Evolutionary conservation across 1,139 yeast genomes (phyloP), one percentile per base, ranked within the genome.

Genomic region (Kluyveromyces sp.): DNA sequence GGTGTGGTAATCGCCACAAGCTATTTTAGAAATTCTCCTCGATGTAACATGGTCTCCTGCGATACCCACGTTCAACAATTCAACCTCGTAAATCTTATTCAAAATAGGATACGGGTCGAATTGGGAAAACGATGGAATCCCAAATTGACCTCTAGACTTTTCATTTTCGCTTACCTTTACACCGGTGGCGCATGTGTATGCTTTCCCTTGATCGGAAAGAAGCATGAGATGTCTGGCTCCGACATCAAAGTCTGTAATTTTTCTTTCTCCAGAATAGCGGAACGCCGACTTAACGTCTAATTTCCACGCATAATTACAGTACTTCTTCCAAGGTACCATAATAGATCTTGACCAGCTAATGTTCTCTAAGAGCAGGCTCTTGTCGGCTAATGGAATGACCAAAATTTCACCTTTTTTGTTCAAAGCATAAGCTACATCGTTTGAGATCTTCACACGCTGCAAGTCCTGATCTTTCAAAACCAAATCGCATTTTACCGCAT

Each of bases 71-170:
- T 61, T 61, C 25, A 62, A 41, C 9, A 61, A 50, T 41, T 60
- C 62, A 32, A 58, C 50, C 38, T 57, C 62, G 34, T 50, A 52
- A 1, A 57, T 42, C 36, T 54, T 39, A 40, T 58, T 53, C 7
- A 45, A 32, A 8, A 48, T 36, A 1, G 63, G 61, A n/a, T 50
- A 46, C 4, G 46, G 41, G 34, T 57, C 78, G 53, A 77, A 79
- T 46, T 86, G 89, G 0, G 95, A 79, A 52, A 70, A 75, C 12
- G 68, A 63, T 0, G 95, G 94, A 17, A 85, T 62, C 12, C 97
- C 97, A 63, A 74, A 85, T 64, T 89, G 97, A 4, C 96, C 97
- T 52, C 58, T 58, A 33, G 82, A 73, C 64, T 75, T 62, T 12
- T 57, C 42, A 42, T 66, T 51, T 42, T 55, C 29, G 19, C 51